Evolutionary conservation across 495 filamentous ascomycete species (phyloP).

Genomic region (Clohesyomyces aquaticus): DNA sequence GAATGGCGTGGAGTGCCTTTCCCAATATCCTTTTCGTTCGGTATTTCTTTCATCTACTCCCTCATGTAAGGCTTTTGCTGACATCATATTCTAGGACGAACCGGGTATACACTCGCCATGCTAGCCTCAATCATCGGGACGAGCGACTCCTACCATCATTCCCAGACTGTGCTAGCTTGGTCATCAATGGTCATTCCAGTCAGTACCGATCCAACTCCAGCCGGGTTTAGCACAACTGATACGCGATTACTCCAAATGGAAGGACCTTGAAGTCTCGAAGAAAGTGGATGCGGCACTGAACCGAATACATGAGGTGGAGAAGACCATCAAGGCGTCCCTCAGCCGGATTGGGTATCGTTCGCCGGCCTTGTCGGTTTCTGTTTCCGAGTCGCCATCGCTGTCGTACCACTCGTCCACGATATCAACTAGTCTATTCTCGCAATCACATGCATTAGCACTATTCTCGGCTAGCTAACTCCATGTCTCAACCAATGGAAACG

Average conservation of each 20-base stretch:
- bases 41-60: background rate
- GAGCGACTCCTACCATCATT: slow-evolving; percentile 50
- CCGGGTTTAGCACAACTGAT: slow-evolving; percentile 59
- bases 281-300: too few species aligned
- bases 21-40: slow-evolving; percentile 6
- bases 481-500: slow-evolving; percentile 52
- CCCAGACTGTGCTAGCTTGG: slow-evolving; percentile 43
- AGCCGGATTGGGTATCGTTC: background rate
- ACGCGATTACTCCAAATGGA: slow-evolving; percentile 53
- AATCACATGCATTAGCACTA: background rate
- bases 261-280: too few species aligned
- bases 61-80: background rate
- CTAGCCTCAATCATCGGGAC: slow-evolving; percentile 53
- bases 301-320: too few species aligned
- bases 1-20: slow-evolving; percentile 4
- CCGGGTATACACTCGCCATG: background rate
- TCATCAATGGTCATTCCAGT: slow-evolving; percentile 54
- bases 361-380: background rate
- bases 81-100: background rate
- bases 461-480: slow-evolving; percentile 21
- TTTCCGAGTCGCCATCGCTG: background rate
- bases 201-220: slow-evolving; percentile 51
- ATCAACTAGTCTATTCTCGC: background rate
- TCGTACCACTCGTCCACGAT: background rate
- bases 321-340: background rate